Base-by-base conservation (phyloP, 73 alveolate genomes). In the Tetrahymena malaccensis region DNA sequence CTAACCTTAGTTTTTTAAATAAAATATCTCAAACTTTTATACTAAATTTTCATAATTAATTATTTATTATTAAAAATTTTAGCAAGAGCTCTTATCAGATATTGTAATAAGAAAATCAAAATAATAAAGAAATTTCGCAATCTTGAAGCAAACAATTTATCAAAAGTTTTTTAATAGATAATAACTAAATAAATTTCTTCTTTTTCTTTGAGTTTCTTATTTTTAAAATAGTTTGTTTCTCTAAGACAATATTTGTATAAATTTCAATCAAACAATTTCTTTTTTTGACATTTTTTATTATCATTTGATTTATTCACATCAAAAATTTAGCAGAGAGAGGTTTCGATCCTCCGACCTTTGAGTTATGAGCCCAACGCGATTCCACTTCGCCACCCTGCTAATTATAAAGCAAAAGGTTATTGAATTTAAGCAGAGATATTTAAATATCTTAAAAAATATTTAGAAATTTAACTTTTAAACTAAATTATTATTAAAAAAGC, bases 281-380 rank as follows among this genome's bases (percentile, higher is more conserved):
- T 19, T 13, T 35, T 35, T 19, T 10, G 31, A 5, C 27, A 50
- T 21, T 50, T n/a, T 27, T 33, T 11, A 4, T n/a, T 70, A 70
- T 27, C 19, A 10, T 19, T 22, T 12, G 4, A n/a, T 19, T 70
- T 70, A 9, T 1, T 70, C 0, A 3, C 0, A 25, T 1, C 8
- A 70, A 70, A 70, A 70, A 50, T 70, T 70, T 95, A 95, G 97
- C 97, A 95, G 97, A 98, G 99, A 98, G 99, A 98, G 99, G 99
- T 98, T 98, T 98, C 99, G 99, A 98, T 98, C 99, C 99, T 98
- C 99, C 99, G 99, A 97, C 99, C 99, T 98, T 99, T 98, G 98
- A 99, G 99, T 98, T 98, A 98, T 98, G 99, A 98, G 99, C 99
- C 99, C 98, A 98, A 99, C 99, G 98, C 99, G 99, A 99, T 98